Evolutionary conservation across 2,329 filamentous ascomycete genomes (phyloP), one percentile per base, ranked within the genome.

Genomic region (Elsinoe ampelina): DNA sequence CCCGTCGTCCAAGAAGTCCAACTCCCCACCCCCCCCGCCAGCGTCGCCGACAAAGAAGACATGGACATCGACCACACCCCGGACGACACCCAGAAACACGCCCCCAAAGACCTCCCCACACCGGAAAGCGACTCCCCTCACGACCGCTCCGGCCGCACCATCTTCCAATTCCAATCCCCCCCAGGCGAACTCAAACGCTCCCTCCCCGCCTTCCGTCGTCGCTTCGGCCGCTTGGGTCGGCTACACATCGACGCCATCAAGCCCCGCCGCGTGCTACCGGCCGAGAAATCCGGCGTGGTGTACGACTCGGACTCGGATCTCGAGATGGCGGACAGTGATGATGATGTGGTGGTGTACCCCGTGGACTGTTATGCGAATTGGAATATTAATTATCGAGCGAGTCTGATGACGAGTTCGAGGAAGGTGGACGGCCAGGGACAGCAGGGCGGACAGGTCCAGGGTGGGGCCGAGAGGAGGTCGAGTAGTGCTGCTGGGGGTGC

Each of bases 211-310:
- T 96, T 87, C 76, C 84, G 92, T 62, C 83, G 90, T 61, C 85
- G 93, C 58, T 83, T 90, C 57, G 92, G 92, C 55, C 86, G 92
- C 63, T 79, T 91, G 61, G 89, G 90, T 61, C 84, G 92, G 38
- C 71, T 95, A 63, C 89, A 90, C 80, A 89, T 97, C 63, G 93
- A 97, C 72, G 85, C 64, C 58, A 62, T 66, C 32, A 66, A 65
- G 51, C 61, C 63, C 12, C 60, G 61, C 57, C 60, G 61, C 13
- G 63, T 64, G 17, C 58, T 64, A 11, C 58, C 54, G 5, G 41
- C 26, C 13, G 39, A 66, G 38, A 61, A 60, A 36, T 62, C 61
- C 30, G 67, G 66, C 30, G 69, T 71, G 15, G 66, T 71, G 60
- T 95, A 87, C 80, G 95, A 90, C 72, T 95, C 89, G 72, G 89